Conservation (phyloP, 805 yeast species). For the Komagataella pastoris region DNA sequence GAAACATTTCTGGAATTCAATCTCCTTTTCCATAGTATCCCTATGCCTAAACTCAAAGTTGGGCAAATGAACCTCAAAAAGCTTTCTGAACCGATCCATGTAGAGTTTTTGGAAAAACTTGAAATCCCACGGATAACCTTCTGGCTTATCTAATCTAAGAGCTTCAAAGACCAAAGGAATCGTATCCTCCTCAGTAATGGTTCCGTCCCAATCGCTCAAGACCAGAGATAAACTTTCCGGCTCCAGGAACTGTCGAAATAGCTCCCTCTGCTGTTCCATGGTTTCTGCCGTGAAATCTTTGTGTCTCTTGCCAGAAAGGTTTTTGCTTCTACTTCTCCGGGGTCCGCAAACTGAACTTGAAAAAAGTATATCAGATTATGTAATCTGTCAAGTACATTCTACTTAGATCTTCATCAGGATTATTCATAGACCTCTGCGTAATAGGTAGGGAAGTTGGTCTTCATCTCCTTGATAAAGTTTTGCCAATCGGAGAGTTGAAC, state of each 20-base stretch:
- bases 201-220: slow-evolving; percentile 57
- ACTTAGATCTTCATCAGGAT: neutral
- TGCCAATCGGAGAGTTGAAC: neutral
- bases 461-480: neutral
- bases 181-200: slow-evolving; percentile 44
- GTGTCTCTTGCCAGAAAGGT: neutral
- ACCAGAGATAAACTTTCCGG: slow-evolving; percentile 8
- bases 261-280: neutral
- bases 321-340: neutral
- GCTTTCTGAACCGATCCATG: slow-evolving; percentile 20
- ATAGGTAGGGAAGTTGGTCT: neutral
- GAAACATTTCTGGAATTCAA: slow-evolving; percentile 29
- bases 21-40: slow-evolving; percentile 24
- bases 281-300: neutral
- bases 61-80: slow-evolving; percentile 8
- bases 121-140: slow-evolving; percentile 21
- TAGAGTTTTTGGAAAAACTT: slow-evolving; percentile 30
- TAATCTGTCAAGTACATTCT: neutral
- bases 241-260: neutral
- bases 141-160: slow-evolving; percentile 25
- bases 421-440: neutral
- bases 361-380: neutral
- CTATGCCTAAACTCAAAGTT: slow-evolving; percentile 15
- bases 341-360: neutral
- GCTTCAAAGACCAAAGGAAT: slow-evolving; percentile 35